A percentile compares a stretch with the other conserved stretches of the same genome.
phyloP scores from a whole-genome alignment of 495 filamentous ascomycete species.

The Arthonia radiata region DNA sequence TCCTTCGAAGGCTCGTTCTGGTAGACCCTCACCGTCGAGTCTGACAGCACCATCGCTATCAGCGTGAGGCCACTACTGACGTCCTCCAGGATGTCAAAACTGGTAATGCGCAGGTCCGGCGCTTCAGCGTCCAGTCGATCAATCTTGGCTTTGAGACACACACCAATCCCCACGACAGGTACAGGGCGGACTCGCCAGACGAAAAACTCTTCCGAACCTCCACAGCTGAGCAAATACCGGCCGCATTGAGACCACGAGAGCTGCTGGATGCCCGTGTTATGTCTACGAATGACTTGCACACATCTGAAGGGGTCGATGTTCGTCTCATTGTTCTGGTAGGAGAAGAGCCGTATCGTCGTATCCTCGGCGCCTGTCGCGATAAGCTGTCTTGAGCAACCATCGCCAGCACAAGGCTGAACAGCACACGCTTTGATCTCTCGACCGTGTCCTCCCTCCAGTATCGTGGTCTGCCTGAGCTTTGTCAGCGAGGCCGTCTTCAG shows the following conservation, averaged over 20 bases:
- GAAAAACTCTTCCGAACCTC: slow-evolving; percentile 68
- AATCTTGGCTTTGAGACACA: not conserved
- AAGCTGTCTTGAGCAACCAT: slow-evolving; percentile 8
- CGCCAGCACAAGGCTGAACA: slow-evolving; percentile 12
- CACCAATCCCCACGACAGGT: not conserved
- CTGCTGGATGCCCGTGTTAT: slow-evolving; percentile 63
- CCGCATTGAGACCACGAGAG: slow-evolving; percentile 42
- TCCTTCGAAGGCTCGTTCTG: slow-evolving; percentile 2
- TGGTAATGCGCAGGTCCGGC: slow-evolving; percentile 53
- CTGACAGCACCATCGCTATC: slow-evolving; percentile 46
- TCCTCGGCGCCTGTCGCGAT: slow-evolving; percentile 81
- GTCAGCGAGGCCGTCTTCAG: slow-evolving; percentile 26
- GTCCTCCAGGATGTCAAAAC: slow-evolving; percentile 34
- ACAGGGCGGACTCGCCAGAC: slow-evolving; percentile 40
- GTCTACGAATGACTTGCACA: slow-evolving; percentile 38
- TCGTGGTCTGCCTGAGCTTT: slow-evolving; percentile 19
- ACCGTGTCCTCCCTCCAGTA: slow-evolving; percentile 55
- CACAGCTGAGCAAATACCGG: slow-evolving; percentile 55
- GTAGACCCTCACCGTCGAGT: slow-evolving; percentile 42
- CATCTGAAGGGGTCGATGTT: slow-evolving; percentile 24
- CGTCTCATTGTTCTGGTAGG: too few species aligned
- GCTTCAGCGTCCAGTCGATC: slow-evolving; percentile 26
- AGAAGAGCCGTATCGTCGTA: slow-evolving; percentile 53
- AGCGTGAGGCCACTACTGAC: slow-evolving; percentile 14
- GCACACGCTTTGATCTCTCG: slow-evolving; percentile 65